Conservation (phyloP, 257 asterid genomes). For the Galeopsis tetrahit region DNA sequence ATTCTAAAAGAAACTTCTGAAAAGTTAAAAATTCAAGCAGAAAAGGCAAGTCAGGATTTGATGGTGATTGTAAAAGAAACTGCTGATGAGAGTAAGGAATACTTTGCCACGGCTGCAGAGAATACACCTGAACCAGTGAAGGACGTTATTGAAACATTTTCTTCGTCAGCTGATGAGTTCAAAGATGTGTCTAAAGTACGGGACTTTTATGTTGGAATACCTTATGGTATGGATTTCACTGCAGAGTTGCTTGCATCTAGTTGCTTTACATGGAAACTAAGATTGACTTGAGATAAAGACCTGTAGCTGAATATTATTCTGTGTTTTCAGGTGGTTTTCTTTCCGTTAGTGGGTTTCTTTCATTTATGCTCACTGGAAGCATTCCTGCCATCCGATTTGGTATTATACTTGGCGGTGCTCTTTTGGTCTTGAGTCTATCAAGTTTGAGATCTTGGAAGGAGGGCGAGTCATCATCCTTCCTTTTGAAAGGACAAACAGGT, state of each 20-base stretch:
- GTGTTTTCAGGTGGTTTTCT: constrained; percentile 69
- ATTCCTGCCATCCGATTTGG: constrained; percentile 83
- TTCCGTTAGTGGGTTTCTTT: constrained; percentile 72
- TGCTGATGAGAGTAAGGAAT: constrained; percentile 73
- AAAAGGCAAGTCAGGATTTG: constrained; percentile 76
- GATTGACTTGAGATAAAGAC: neutral
- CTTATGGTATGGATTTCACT: constrained; percentile 64
- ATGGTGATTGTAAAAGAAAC: constrained; percentile 67
- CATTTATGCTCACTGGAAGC: constrained; percentile 84
- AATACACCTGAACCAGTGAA: constrained; percentile 79
- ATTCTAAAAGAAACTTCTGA: constrained; percentile 74
- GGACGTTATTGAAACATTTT: constrained; percentile 81
- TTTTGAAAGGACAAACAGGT: constrained; percentile 91
- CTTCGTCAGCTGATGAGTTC: constrained; percentile 64
- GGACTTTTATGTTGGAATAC: constrained; percentile 86
- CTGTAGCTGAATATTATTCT: constrained; percentile 2
- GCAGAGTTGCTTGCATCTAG: constrained; percentile 5
- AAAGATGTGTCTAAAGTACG: constrained; percentile 68
- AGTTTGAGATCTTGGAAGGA: constrained; percentile 84
- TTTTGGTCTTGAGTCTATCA: constrained; percentile 79
- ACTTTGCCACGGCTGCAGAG: constrained; percentile 66
- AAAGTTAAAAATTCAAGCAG: constrained; percentile 77
- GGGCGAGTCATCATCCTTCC: constrained; percentile 61
- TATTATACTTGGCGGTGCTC: constrained; percentile 78
- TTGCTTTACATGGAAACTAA: constrained; percentile 18